Evolutionary conservation across 2,329 filamentous ascomycete species (phyloP).

Genomic region (Penicillium sp.): DNA sequence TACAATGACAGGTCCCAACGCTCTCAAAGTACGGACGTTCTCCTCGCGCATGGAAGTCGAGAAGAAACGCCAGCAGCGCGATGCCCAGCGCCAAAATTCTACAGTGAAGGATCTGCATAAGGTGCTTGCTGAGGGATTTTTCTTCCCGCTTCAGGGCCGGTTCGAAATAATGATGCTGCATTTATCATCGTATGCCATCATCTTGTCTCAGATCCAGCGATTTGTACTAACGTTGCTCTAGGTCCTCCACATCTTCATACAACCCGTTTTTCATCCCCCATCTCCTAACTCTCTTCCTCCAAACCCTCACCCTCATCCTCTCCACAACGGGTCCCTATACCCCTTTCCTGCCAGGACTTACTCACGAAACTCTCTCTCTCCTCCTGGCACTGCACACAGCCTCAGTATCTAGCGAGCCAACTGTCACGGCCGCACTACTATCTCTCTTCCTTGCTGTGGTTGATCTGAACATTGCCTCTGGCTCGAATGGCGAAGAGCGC

Average conservation of each 20-base stretch:
- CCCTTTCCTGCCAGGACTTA: slow-evolving; percentile 73
- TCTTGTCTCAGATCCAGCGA: not conserved
- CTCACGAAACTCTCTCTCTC: slow-evolving; percentile 79
- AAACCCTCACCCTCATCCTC: slow-evolving; percentile 79
- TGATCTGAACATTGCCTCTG: slow-evolving; percentile 66
- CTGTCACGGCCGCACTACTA: slow-evolving; percentile 70
- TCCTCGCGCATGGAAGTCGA: slow-evolving; percentile 71
- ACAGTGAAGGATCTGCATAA: slow-evolving; percentile 76
- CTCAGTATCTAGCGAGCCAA: slow-evolving; percentile 58
- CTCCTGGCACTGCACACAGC: slow-evolving; percentile 64
- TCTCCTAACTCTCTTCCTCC: slow-evolving; percentile 75
- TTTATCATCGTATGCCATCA: slow-evolving; percentile 47
- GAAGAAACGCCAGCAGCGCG: slow-evolving; percentile 49
- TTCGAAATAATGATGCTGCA: slow-evolving; percentile 66
- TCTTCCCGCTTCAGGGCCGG: slow-evolving; percentile 79
- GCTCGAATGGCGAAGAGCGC: slow-evolving; percentile 57
- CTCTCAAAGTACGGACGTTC: slow-evolving; percentile 86
- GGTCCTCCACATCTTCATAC: slow-evolving; percentile 40
- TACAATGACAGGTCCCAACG: slow-evolving; percentile 71
- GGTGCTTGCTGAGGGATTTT: slow-evolving; percentile 73
- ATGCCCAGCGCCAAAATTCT: slow-evolving; percentile 51
- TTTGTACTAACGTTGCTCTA: slow-evolving; percentile 16
- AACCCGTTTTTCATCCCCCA: slow-evolving; percentile 71
- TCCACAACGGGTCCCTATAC: slow-evolving; percentile 81
- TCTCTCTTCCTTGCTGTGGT: slow-evolving; percentile 77